Base-by-base conservation (phyloP, 192 early-diverging fungal species). In the Dimargaris xerosporica region DNA sequence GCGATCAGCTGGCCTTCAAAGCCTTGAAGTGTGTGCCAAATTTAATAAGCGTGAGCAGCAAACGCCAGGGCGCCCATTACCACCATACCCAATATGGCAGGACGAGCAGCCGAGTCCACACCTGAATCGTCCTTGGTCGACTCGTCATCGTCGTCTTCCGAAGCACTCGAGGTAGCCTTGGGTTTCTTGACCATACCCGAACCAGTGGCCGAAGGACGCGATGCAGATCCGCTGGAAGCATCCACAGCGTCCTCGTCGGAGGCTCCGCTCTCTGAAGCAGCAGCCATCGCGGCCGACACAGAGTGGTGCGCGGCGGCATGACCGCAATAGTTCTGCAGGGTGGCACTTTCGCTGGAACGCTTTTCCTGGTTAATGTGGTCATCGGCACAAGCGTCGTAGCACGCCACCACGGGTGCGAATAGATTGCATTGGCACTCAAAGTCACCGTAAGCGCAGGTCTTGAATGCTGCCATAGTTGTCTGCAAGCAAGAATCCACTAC, bases 401-500 rank as follows among this genome's bases (percentile, higher is more conserved):
- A 60, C 16, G 58, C 34, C 41, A 60, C 58, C 4, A 60, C 58
- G 17, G 39, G 30, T 0, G 41, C 5, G 41, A 42, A 44, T 11
- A 39, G 16, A 10, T 41, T 21, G 43, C 58, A 60, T 41, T 60
- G 58, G 39, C 58, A 60, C 17, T 41, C 16, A 39, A 60, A 60
- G 42, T 60, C 58, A 19, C 58, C 58, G 42, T 42, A 60, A 41
- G 39, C 58, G 43, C 58, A 60, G 58, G 58, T 34, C 28, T 41
- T 44, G 58, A 44, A 44, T 5, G 58, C 34, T 13, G 39, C 41
- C 19, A 21, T 44, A 41, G 58, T 60, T 30, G 58, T 60, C 7
- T 17, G 17, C n/a, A 60, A 39, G 58, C 58, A 60, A 60, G 58
- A 60, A 39, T 60, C 58, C n/a, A 60, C 58, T 41, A 60, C 58